Evolutionary conservation across 2,329 filamentous ascomycete genomes (phyloP).

Genomic region (Fusarium hainanense): DNA sequence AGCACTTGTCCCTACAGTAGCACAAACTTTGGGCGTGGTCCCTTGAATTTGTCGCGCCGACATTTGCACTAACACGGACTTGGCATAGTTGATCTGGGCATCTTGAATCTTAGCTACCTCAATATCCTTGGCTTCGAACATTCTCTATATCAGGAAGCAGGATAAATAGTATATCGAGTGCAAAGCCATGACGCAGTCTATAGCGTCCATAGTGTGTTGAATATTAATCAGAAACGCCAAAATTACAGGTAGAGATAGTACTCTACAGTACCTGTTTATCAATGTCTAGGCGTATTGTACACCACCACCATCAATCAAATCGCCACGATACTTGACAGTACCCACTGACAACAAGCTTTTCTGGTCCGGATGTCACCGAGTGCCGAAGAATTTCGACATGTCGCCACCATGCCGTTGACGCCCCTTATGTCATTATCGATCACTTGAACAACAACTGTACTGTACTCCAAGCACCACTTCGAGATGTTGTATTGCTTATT

Average conservation of each 20-base stretch:
- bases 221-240: not conserved
- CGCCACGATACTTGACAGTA: not conserved
- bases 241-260: not conserved
- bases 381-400: conserved; percentile 3
- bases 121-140: not conserved
- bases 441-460: not conserved
- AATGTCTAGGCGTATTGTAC: not conserved
- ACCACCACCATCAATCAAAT: conserved; percentile 16
- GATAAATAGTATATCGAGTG: not conserved
- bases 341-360: conserved; percentile 31
- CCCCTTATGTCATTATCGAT: conserved; percentile 29
- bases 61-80: conserved; percentile 18
- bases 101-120: conserved; percentile 5
- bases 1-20: not conserved
- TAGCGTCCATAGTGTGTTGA: not conserved
- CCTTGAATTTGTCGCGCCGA: conserved; percentile 28
- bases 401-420: conserved; percentile 18
- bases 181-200: not conserved
- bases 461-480: not conserved
- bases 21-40: conserved; percentile 18
- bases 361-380: conserved; percentile 23
- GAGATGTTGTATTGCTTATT: not conserved
- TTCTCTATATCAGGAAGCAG: not conserved
- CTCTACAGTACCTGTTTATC: not conserved
- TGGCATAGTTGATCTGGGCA: conserved; percentile 9